phyloP scores from a whole-genome alignment of 179 eudicot genomes.

The Spergularia azorica region DNA sequence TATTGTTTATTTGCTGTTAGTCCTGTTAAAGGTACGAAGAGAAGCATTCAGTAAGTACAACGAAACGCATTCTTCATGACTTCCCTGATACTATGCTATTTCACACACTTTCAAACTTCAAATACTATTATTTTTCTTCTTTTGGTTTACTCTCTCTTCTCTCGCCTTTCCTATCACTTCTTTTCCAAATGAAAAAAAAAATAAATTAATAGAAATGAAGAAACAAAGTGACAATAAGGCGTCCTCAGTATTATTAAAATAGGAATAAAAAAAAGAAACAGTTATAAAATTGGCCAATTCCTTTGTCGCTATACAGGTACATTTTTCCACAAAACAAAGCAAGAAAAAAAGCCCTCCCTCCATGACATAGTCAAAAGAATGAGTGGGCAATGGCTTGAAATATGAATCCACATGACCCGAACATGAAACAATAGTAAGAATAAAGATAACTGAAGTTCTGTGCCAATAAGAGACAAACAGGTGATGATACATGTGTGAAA shows the following conservation, averaged over 20 bases:
- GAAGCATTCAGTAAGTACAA: not conserved
- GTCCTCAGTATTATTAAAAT: too few relatives aligned
- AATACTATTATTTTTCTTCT: not conserved
- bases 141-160: not conserved
- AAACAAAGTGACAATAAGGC: too few relatives aligned
- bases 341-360: too few relatives aligned
- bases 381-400: not conserved
- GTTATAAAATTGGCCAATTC: too few relatives aligned
- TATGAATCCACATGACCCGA: not conserved
- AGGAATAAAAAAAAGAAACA: too few relatives aligned
- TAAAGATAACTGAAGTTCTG: not conserved
- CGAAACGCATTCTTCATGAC: not conserved
- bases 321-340: too few relatives aligned
- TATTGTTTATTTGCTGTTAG: too few relatives aligned
- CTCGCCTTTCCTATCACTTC: not conserved
- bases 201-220: too few relatives aligned
- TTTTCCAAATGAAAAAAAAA: not conserved
- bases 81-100: not conserved
- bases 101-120: not conserved
- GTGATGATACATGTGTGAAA: not conserved
- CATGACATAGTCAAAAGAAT: too few relatives aligned
- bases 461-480: not conserved
- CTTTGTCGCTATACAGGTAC: too few relatives aligned
- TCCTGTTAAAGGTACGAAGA: not conserved
- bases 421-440: not conserved